These are phyloP conservation scores for Mycena galericulata DNA, from an alignment of 768 basidiomycete species.

Conservation along the genomic window DNA sequence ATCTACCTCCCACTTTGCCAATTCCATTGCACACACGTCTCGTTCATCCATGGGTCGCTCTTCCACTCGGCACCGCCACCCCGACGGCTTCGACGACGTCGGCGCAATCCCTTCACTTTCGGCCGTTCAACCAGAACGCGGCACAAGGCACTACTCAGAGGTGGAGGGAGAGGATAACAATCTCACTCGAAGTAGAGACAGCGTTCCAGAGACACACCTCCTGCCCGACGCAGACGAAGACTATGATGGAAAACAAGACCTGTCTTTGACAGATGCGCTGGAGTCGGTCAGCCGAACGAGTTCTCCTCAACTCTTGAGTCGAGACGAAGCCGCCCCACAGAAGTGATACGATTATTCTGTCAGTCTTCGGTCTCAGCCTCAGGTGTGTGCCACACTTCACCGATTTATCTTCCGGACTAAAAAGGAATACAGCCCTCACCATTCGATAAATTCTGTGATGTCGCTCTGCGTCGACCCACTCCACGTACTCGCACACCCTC, in stretches of 20 bases:
- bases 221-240: constrained; percentile 59
- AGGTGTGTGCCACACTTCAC: constrained; percentile 52
- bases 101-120: constrained; percentile 70
- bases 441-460: constrained; percentile 72
- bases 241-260: constrained; percentile 44
- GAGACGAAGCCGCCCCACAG: constrained; percentile 57
- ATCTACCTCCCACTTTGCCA: constrained; percentile 64
- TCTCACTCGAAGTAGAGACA: constrained; percentile 59
- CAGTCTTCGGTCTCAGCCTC: constrained; percentile 70
- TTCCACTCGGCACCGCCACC: constrained; percentile 46
- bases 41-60: constrained; percentile 49
- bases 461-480: constrained; percentile 65
- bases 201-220: constrained; percentile 65
- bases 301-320: constrained; percentile 61
- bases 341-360: constrained; percentile 69
- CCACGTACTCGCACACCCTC: constrained; percentile 73
- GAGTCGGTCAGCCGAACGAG: constrained; percentile 66
- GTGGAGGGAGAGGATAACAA: constrained; percentile 52
- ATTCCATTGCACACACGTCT: constrained; percentile 60
- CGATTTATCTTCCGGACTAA: background rate
- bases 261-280: constrained; percentile 69
- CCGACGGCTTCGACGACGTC: constrained; percentile 66
- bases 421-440: constrained; percentile 63
- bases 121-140: constrained; percentile 47
- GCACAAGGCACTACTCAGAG: constrained; percentile 49